Percentiles rank a stretch among this genome's conserved stretches.
These are phyloP conservation scores for Protomyces lactucae-debilis DNA, from an alignment of 1,139 yeast genomes.

Conservation along the genomic window DNA sequence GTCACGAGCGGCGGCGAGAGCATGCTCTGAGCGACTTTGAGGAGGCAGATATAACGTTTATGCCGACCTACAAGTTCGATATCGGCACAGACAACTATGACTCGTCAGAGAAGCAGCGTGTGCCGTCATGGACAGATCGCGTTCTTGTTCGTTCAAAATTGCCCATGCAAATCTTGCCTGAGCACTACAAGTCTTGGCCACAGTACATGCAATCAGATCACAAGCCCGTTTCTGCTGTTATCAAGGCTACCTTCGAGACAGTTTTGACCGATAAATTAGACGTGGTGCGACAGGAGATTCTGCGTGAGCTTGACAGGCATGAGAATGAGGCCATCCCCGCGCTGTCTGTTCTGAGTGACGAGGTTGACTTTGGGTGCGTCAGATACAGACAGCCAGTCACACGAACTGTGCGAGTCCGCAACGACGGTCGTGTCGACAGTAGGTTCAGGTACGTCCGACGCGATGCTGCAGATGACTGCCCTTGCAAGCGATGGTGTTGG, in stretches of 20 bases:
- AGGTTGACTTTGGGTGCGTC: conserved; percentile 12
- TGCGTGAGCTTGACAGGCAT: conserved; percentile 13
- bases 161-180: background rate
- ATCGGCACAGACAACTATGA: conserved; percentile 35
- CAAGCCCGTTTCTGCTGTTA: conserved; percentile 60
- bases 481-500: conserved; percentile 21
- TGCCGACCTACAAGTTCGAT: conserved; percentile 68
- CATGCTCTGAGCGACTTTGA: conserved; percentile 57
- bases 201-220: conserved; percentile 62
- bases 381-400: background rate
- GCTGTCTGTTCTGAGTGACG: conserved; percentile 2
- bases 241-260: conserved; percentile 33
- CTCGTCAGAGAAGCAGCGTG: conserved; percentile 51
- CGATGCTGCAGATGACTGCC: background rate
- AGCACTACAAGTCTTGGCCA: conserved; percentile 34
- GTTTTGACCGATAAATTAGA: conserved; percentile 11
- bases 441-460: background rate
- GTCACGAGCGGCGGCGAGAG: conserved; percentile 50
- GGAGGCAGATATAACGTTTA: conserved; percentile 60
- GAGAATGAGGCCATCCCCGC: conserved; percentile 28
- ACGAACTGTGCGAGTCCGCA: background rate
- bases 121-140: conserved; percentile 80
- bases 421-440: background rate
- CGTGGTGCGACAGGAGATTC: background rate
- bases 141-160: conserved; percentile 37